Base-by-base conservation (phyloP, 2,329 filamentous ascomycete genomes). In the Juglanconis oblonga region DNA sequence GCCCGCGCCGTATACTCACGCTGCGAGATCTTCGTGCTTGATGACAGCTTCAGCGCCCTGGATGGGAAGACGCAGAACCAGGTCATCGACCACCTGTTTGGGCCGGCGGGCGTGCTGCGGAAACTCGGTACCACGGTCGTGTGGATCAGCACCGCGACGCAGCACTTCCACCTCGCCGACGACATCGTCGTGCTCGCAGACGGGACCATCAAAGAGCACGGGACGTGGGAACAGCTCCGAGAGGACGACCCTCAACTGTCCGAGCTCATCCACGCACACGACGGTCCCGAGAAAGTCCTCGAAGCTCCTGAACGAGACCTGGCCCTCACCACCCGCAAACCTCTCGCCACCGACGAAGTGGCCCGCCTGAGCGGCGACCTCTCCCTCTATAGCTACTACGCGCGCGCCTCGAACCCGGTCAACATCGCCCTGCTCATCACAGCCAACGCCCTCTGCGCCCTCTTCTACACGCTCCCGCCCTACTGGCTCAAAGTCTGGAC, bases 401-500 rank as follows among this genome's bases (percentile, higher is more conserved):
- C 75, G 11, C 57, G 61, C 3, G 66, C 67, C 2, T 65, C 70
- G 1, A 69, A 72, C 0, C 17, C 67, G 1, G 2, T 48, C 1
- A 74, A 74, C 48, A 58, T 73, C 11, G 3, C 65, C 1, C 36
- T 72, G 5, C 55, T 77, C 6, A 11, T 70, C 0, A 35, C 52
- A 4, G 69, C 62, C 45, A 69, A 67, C 1, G 68, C 67, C 0
- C 55, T 50, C 0, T 73, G 68, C 53, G 67, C 71, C 1, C 70
- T 76, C 56, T 76, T 73, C 58, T 68, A 73, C n/a, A 73, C 68
- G 1, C 61, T 74, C 9, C 70, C 76, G 0, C 72, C 72, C 29
- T 74, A 74, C 48, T 78, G 74, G 73, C 57, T 79, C 0, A 72
- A 76, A 52, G 64, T 68, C 53, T 78, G 76, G 76, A 76, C 74